Percentiles rank a stretch among this genome's conserved stretches.
These are phyloP conservation scores for Inga oerstediana DNA, from an alignment of 306 rosid genomes.

Conservation along the genomic window DNA sequence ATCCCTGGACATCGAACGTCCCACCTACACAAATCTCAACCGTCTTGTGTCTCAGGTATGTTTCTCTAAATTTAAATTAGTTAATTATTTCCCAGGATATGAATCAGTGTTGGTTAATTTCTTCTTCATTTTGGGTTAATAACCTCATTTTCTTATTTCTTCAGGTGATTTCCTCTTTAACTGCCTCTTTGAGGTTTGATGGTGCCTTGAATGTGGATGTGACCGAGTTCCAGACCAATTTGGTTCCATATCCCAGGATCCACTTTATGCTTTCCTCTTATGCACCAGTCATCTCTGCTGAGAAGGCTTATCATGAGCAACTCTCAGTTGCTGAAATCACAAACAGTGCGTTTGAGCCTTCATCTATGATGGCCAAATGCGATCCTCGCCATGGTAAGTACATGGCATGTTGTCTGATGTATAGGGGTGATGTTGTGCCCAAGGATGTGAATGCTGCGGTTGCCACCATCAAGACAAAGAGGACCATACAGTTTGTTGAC, in stretches of 20 bases:
- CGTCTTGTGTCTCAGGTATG: slow-evolving; percentile 1
- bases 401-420: slow-evolving; percentile 4
- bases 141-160: not conserved
- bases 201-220: not conserved
- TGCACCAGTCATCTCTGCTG: not conserved
- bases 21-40: not conserved
- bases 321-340: slow-evolving; percentile 4
- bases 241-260: not conserved
- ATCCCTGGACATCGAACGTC: not conserved
- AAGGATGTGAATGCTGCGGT: slow-evolving; percentile 9
- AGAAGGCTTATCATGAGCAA: slow-evolving; percentile 1
- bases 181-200: not conserved
- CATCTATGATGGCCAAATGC: slow-evolving; percentile 5
- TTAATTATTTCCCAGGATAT: not conserved
- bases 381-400: slow-evolving; percentile 8
- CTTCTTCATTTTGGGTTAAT: not conserved
- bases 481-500: slow-evolving; percentile 1
- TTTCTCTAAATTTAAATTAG: not conserved
- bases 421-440: not conserved
- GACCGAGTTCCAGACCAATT: slow-evolving; percentile 3
- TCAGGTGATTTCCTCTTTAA: not conserved
- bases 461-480: slow-evolving; percentile 1
- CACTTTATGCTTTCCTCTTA: slow-evolving; percentile 5
- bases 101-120: not conserved
- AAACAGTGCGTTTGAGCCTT: slow-evolving; percentile 4